Percentiles rank a stretch among this genome's conserved stretches.
Evolutionary conservation across 169 alveolate species (phyloP).

Genomic region (Plasmodium vinckei): DNA sequence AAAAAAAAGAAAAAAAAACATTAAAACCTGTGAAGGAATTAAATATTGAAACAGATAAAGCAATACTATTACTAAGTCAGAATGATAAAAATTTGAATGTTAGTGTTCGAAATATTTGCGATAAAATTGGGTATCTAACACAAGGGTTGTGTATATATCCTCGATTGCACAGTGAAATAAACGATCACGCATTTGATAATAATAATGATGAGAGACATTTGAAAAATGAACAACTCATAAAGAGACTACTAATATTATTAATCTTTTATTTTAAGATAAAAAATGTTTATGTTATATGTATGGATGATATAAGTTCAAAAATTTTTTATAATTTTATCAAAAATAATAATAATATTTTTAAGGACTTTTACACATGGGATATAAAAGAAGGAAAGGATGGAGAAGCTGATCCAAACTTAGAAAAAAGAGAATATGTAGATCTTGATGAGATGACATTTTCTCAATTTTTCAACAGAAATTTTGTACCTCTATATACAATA

Average conservation of each 20-base stretch:
- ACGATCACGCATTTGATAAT: background rate
- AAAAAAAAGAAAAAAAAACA: constrained; percentile 25
- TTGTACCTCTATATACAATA: constrained; percentile 43
- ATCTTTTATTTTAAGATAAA: constrained; percentile 49
- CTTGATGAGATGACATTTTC: constrained; percentile 48
- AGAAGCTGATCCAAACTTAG: too few species aligned
- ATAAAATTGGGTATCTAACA: constrained; percentile 55
- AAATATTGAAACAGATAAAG: constrained; percentile 63
- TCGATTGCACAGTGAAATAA: constrained; percentile 6
- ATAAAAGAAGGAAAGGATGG: background rate
- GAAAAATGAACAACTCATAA: constrained; percentile 6
- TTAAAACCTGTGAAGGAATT: constrained; percentile 18
- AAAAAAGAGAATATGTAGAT: constrained; percentile 6
- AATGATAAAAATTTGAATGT: constrained; percentile 35
- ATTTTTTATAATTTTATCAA: constrained; percentile 52
- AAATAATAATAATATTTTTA: constrained; percentile 16
- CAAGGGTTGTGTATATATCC: constrained; percentile 66
- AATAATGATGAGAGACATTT: background rate
- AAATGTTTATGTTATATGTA: constrained; percentile 51
- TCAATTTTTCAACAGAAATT: constrained; percentile 40
- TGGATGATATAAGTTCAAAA: constrained; percentile 47
- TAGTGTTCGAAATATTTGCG: constrained; percentile 68
- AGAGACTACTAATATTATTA: constrained; percentile 44
- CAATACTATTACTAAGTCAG: constrained; percentile 54
- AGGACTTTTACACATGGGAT: background rate